These are phyloP conservation scores for Camellia japonica DNA, from an alignment of 148 eudicot species.

Conservation along the genomic window DNA sequence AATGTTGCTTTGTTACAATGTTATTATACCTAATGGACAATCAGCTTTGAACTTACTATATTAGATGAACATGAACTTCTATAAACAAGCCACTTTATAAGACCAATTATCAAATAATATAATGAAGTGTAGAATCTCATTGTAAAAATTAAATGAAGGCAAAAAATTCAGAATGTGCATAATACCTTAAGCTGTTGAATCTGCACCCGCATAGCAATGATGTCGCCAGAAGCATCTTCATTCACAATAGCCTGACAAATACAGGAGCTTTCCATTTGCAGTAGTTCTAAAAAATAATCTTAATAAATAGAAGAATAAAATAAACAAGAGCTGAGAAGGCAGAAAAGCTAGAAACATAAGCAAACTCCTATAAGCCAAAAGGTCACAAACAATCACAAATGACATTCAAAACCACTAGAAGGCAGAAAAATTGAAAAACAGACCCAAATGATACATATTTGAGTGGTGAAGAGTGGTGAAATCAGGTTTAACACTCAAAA, in stretches of 20 bases:
- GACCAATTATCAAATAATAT: neutral
- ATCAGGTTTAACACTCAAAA: neutral
- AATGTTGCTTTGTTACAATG: neutral
- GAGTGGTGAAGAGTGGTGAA: neutral
- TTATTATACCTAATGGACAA: neutral
- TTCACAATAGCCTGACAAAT: conserved; percentile 77
- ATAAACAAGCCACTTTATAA: neutral
- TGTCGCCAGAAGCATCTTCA: conserved; percentile 99
- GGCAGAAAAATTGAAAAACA: neutral
- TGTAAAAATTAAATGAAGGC: neutral
- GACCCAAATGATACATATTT: neutral
- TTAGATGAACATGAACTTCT: neutral
- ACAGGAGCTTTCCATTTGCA: neutral
- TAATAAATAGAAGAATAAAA: neutral
- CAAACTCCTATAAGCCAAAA: neutral
- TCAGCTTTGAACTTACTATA: neutral
- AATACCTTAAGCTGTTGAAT: conserved; percentile 93
- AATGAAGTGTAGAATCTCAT: neutral
- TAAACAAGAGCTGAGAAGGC: neutral
- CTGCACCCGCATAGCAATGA: conserved; percentile 89
- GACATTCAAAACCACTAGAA: neutral
- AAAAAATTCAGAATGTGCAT: neutral
- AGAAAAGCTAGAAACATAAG: neutral
- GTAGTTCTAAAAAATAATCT: neutral
- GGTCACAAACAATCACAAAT: neutral